These are phyloP conservation scores for Mycena leptocephala DNA, from an alignment of 768 basidiomycete genomes.

Conservation along the genomic window DNA sequence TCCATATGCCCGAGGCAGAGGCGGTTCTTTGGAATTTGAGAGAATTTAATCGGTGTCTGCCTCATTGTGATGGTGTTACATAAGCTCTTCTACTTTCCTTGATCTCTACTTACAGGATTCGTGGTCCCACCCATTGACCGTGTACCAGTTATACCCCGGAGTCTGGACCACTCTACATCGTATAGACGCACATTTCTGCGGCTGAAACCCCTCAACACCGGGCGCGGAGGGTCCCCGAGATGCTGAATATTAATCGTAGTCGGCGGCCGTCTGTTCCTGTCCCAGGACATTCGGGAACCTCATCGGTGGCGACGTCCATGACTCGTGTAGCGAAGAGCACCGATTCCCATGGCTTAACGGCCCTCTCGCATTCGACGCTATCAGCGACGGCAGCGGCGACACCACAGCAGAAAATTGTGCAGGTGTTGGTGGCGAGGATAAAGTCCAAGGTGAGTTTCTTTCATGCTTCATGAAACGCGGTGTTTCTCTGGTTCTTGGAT, in stretches of 20 bases:
- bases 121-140: not conserved
- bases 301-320: constrained; percentile 33
- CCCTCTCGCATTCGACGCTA: constrained; percentile 48
- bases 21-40: too few relatives aligned
- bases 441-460: constrained; percentile 78
- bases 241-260: constrained; percentile 26
- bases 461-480: not conserved
- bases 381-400: constrained; percentile 60
- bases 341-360: constrained; percentile 67
- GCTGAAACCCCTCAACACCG: not conserved
- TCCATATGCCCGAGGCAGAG: not conserved
- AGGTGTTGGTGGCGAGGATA: constrained; percentile 84
- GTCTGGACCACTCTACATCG: not conserved
- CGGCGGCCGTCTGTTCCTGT: constrained; percentile 33
- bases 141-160: constrained; percentile 56
- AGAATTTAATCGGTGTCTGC: not conserved
- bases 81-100: not conserved
- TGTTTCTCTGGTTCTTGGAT: constrained; percentile 13
- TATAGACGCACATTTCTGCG: not conserved
- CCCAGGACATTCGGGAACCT: constrained; percentile 10
- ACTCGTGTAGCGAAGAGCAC: constrained; percentile 74
- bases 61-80: not conserved
- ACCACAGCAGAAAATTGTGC: constrained; percentile 88
- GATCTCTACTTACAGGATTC: not conserved
- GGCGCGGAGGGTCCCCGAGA: constrained; percentile 4